Evolutionary conservation across 352 stramenopile species (phyloP).

Genomic region (Pythium rhizo-oryzae): DNA sequence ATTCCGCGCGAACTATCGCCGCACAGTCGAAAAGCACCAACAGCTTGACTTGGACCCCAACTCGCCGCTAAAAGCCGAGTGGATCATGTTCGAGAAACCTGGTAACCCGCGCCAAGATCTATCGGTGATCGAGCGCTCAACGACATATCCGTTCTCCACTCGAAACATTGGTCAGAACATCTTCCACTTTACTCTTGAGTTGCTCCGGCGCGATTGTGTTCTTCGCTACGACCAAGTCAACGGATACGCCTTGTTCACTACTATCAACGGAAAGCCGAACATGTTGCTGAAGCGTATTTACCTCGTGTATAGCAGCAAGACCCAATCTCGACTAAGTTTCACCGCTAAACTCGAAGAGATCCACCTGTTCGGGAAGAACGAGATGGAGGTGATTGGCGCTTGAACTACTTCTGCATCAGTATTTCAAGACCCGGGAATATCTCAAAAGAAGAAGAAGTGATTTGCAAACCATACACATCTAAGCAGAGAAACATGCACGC

Average conservation of each 20-base stretch:
- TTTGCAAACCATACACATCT: slow-evolving; percentile 16
- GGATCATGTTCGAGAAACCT: slow-evolving; percentile 71
- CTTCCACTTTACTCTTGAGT: slow-evolving; percentile 47
- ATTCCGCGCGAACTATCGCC: slow-evolving; percentile 43
- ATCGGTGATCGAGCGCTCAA: slow-evolving; percentile 53
- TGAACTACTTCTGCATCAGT: background rate
- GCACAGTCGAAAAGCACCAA: slow-evolving; percentile 24
- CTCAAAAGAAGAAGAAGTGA: background rate
- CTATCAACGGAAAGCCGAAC: slow-evolving; percentile 61
- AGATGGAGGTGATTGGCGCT: slow-evolving; percentile 36
- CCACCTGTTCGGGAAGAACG: slow-evolving; percentile 40
- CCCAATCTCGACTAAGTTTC: slow-evolving; percentile 37
- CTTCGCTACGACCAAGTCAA: slow-evolving; percentile 43
- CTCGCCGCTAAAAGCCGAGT: slow-evolving; percentile 52
- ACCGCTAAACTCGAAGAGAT: slow-evolving; percentile 37
- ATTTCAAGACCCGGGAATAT: background rate
- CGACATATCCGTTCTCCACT: slow-evolving; percentile 53
- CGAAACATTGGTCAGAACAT: slow-evolving; percentile 48
- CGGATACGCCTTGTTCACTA: slow-evolving; percentile 53
- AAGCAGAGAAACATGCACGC: slow-evolving; percentile 15
- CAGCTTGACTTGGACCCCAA: slow-evolving; percentile 35
- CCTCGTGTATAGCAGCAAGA: slow-evolving; percentile 39
- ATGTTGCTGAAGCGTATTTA: slow-evolving; percentile 55
- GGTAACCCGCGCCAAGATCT: slow-evolving; percentile 59
- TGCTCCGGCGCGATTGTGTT: slow-evolving; percentile 50